Percentiles rank a stretch among this genome's conserved stretches.
Evolutionary conservation across 1,139 yeast genomes (phyloP).

Genomic region (Debaryomyces sp.): DNA sequence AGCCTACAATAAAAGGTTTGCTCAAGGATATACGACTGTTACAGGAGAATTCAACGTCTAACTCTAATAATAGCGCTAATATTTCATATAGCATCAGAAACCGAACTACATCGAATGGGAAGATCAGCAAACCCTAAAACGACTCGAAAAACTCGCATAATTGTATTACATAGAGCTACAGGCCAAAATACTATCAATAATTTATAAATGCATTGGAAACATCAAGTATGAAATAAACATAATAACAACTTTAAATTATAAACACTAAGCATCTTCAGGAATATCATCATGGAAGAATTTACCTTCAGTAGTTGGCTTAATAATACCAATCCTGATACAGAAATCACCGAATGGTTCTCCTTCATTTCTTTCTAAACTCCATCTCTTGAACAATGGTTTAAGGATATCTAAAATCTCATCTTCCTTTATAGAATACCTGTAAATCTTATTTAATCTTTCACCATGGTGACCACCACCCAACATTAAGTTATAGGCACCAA

Average conservation of each 20-base stretch:
- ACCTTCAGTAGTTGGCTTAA: conserved; percentile 88
- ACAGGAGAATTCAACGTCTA: conserved; percentile 8
- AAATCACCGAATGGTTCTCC: conserved; percentile 97
- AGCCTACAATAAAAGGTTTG: conserved; percentile 31
- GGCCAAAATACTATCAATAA: not conserved
- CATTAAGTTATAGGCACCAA: conserved; percentile 90
- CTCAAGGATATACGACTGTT: conserved; percentile 31
- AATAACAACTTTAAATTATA: not conserved
- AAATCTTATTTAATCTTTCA: conserved; percentile 87
- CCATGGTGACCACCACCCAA: conserved; percentile 98
- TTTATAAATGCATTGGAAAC: conserved; percentile 6
- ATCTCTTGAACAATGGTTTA: conserved; percentile 86
- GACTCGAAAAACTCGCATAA: not conserved
- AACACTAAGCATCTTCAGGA: conserved; percentile 66
- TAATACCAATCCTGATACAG: conserved; percentile 80
- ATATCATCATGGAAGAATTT: conserved; percentile 93
- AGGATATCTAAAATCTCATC: conserved; percentile 79
- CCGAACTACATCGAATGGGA: not conserved
- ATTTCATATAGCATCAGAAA: not conserved
- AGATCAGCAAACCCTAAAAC: conserved; percentile 1
- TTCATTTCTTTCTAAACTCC: conserved; percentile 89
- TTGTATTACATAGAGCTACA: not conserved
- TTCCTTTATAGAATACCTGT: conserved; percentile 86
- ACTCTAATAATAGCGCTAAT: not conserved
- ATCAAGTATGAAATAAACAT: conserved; percentile 4